A percentile compares a stretch with the other conserved stretches of the same genome.
Evolutionary conservation across 2,329 filamentous ascomycete species (phyloP).

Genomic region (Fusarium austroafricanum): DNA sequence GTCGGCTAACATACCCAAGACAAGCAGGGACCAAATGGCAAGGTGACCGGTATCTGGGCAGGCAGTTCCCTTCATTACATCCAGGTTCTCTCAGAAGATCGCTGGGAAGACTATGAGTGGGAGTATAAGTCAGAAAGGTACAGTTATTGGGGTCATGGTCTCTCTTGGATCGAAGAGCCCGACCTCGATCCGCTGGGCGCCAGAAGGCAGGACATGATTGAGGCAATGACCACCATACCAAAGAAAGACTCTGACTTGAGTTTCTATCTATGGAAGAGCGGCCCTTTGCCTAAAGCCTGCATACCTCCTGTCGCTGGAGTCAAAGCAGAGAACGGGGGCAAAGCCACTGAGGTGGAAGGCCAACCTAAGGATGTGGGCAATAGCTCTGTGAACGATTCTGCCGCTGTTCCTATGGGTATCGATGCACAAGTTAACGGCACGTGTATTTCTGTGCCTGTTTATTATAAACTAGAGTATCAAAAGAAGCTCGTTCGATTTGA

Average conservation of each 20-base stretch:
- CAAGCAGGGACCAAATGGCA: not conserved
- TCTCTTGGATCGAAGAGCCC: not conserved
- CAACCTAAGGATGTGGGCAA: too few species aligned
- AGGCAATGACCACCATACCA: not conserved
- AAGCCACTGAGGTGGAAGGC: too few species aligned
- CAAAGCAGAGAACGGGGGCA: too few species aligned
- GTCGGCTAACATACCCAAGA: not conserved
- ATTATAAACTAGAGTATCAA: not conserved
- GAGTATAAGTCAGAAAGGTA: not conserved
- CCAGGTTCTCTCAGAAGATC: not conserved
- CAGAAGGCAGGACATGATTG: not conserved
- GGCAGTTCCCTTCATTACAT: not conserved
- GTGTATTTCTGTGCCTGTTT: not conserved
- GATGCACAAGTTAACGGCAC: fast-evolving
- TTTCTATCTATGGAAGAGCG: not conserved
- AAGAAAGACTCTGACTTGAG: conserved; percentile 7
- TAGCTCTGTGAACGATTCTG: too few species aligned
- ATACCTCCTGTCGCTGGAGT: not conserved
- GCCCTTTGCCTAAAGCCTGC: not conserved
- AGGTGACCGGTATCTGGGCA: not conserved
- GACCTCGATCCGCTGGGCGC: not conserved
- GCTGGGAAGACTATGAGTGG: conserved; percentile 6
- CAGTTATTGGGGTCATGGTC: not conserved
- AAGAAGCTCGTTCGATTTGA: too few species aligned
- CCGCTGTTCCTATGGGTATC: fast-evolving